phyloP scores from a whole-genome alignment of 441 rosid species.

The Arabidopsis hybrid region DNA sequence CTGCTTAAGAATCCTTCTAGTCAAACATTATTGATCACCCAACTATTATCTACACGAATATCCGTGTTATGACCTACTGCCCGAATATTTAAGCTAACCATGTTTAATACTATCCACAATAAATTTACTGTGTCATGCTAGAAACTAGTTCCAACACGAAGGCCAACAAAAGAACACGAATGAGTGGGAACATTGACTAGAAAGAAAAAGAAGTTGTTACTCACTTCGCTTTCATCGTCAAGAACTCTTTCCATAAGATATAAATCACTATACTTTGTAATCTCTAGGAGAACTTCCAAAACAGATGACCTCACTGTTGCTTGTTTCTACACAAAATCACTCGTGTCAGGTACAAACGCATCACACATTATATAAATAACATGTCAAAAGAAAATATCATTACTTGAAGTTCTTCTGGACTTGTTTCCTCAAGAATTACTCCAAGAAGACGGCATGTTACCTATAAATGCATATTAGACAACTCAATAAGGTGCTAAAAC shows the following conservation, averaged over 20 bases:
- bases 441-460: constrained; percentile 95
- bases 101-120: background rate
- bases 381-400: constrained; percentile 29
- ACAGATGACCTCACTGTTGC: constrained; percentile 90
- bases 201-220: constrained; percentile 41
- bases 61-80: background rate
- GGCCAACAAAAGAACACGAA: constrained; percentile 1
- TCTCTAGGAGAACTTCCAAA: constrained; percentile 90
- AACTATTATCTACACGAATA: background rate
- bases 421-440: constrained; percentile 88
- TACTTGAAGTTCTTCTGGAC: constrained; percentile 93
- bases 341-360: constrained; percentile 36
- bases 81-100: background rate
- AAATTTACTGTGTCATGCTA: background rate
- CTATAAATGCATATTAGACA: constrained; percentile 51
- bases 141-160: background rate
- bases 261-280: constrained; percentile 87
- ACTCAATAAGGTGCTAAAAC: background rate
- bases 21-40: background rate
- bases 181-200: background rate
- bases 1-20: background rate
- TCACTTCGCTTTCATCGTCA: constrained; percentile 91
- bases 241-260: constrained; percentile 99
- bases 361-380: constrained; percentile 8
- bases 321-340: constrained; percentile 67